Base-by-base conservation (phyloP, 116 monocot genomes). In the Iris pallida region DNA sequence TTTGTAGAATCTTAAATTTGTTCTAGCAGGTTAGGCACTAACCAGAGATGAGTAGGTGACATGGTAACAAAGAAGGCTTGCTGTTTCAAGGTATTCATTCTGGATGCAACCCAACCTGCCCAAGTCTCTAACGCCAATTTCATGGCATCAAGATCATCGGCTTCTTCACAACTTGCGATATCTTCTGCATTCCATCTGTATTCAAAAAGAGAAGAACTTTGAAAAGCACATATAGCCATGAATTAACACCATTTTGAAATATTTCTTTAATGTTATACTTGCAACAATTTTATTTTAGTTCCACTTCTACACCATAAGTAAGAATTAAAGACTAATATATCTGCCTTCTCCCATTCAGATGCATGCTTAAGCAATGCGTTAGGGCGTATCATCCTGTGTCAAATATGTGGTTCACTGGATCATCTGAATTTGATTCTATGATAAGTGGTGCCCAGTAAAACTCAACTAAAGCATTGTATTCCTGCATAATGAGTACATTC, bases 221-320 rank as follows among this genome's bases (percentile, higher is more conserved):
- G 17, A 65, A 48, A 53, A 42, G 63, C n/a, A 65, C 65, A 12
- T 48, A 48, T 45, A 77, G n/a, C 42, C 12, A 20, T 44, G 10
- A 42, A n/a, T 42, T 13, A 62, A 13, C 14, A 9, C 18, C 45
- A 48, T 30, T 61, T 15, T 4, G 9, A 51, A 54, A 20, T 73
- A 7, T 19, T 6, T 73, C 53, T 47, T 7, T 43, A 11, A 19
- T 12, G 43, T 14, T 10, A 42, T 52, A 71, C 88, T 83, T 69
- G 92, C 96, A 88, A 19, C 63, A 92, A 44, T 66, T 96, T 92
- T 70, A 96, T 88, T 68, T 86, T 92, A 45, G 75, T 47, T 1
- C 90, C 87, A 61, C 88, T 86, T 86, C 88, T 84, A 92, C 96
- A 96, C 96, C 96, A 96, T 16, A 96, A 55, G 56, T 96, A 96